These are phyloP conservation scores for Reticulascus tulasneorum DNA, from an alignment of 2,329 filamentous ascomycete genomes.

Conservation along the genomic window DNA sequence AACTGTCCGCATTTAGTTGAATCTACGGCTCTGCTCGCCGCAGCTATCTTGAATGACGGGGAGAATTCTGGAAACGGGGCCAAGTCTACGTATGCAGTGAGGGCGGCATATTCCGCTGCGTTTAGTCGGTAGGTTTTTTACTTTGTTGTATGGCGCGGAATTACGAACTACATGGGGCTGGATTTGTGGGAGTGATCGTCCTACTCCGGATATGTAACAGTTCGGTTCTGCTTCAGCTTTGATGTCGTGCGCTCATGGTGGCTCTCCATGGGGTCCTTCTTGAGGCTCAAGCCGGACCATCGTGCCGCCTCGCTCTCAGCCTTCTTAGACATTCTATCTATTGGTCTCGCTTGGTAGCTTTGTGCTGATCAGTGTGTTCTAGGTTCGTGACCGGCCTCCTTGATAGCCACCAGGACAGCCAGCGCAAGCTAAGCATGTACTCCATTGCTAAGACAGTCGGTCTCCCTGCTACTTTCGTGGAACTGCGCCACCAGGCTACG, in stretches of 20 bases:
- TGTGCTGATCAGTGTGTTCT: conserved; percentile 2
- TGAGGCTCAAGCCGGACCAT: too few species aligned
- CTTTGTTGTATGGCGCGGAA: too few species aligned
- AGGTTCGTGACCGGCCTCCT: conserved; percentile 79
- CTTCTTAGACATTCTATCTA: too few species aligned
- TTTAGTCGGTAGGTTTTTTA: conserved; percentile 60
- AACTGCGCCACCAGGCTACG: conserved; percentile 83
- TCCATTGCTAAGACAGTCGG: conserved; percentile 64
- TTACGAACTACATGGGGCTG: too few species aligned
- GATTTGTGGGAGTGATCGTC: too few species aligned
- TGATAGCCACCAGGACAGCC: conserved; percentile 67
- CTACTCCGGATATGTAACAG: too few species aligned
- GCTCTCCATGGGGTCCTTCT: too few species aligned
- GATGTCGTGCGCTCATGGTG: too few species aligned
- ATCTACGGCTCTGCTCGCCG: conserved; percentile 69
- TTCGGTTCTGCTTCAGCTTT: too few species aligned
- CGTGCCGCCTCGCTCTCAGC: too few species aligned
- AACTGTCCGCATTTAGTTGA: conserved; percentile 76
- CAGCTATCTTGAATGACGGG: conserved; percentile 64
- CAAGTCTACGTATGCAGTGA: conserved; percentile 58
- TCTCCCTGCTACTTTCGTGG: conserved; percentile 76
- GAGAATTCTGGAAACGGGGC: conserved; percentile 32
- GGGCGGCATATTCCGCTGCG: conserved; percentile 69
- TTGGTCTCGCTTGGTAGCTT: too few species aligned
- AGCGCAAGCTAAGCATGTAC: conserved; percentile 69